Evolutionary conservation across 2,329 filamentous ascomycete genomes (phyloP).

Genomic region (Alternaria alternata): DNA sequence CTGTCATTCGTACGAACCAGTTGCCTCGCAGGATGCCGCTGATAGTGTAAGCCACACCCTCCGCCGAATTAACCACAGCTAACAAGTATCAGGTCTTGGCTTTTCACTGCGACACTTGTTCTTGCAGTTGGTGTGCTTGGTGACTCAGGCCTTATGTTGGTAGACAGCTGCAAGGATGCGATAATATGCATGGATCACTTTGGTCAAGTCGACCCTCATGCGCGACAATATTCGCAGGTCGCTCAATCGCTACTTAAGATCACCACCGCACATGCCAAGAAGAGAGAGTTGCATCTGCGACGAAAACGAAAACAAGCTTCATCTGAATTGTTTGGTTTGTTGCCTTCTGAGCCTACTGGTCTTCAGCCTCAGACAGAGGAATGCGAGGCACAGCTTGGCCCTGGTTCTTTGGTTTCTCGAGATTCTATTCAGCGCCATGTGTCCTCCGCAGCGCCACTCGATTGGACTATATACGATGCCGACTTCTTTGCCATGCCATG

Average conservation of each 20-base stretch:
- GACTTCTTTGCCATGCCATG: conserved; percentile 44
- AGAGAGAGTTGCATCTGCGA: conserved; percentile 33
- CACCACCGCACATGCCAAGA: conserved; percentile 34
- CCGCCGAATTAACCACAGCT: neutral
- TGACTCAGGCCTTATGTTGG: conserved; percentile 30
- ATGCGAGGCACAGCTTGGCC: conserved; percentile 5
- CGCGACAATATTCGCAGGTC: conserved; percentile 41
- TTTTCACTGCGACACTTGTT: conserved; percentile 43
- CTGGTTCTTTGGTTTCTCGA: conserved; percentile 6
- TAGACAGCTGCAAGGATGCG: conserved; percentile 31
- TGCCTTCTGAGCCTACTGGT: conserved; percentile 20
- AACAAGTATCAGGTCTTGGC: conserved; percentile 33
- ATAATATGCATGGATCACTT: conserved; percentile 41
- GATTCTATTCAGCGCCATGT: conserved; percentile 11
- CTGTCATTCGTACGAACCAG: conserved; percentile 25
- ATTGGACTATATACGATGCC: conserved; percentile 45
- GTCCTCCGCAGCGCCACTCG: conserved; percentile 21
- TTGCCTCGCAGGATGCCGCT: conserved; percentile 43
- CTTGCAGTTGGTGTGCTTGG: conserved; percentile 38
- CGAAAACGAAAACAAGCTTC: conserved; percentile 40
- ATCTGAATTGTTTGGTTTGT: conserved; percentile 40
- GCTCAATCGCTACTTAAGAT: conserved; percentile 37
- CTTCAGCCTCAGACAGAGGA: neutral
- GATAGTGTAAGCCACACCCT: conserved; percentile 33
- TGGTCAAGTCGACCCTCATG: conserved; percentile 37